Conservation (phyloP, 139 green algal genomes). For the Trebouxia sp. region DNA sequence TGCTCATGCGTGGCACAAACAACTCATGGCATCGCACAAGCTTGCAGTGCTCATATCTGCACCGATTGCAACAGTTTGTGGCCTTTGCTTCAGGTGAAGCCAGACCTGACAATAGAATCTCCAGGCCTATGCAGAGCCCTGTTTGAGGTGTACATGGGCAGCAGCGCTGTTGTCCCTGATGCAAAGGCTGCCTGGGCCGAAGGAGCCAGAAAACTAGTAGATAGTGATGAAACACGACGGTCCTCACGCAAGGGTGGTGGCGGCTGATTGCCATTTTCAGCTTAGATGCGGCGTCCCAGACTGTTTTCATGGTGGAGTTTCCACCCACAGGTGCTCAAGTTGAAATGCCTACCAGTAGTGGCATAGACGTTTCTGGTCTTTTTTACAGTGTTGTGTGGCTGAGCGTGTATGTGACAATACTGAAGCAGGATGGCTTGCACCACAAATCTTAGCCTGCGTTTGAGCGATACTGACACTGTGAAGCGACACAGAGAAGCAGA, state of each 20-base stretch:
- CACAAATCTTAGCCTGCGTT: too few species aligned
- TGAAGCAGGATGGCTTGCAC: too few species aligned
- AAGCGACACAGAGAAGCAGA: too few species aligned
- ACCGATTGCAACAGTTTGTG: neutral
- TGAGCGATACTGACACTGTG: too few species aligned
- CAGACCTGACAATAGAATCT: constrained; percentile 63
- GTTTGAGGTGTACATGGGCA: constrained; percentile 79
- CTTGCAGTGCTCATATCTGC: neutral
- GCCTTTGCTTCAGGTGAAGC: constrained; percentile 34
- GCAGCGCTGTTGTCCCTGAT: constrained; percentile 49
- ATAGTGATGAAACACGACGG: constrained; percentile 64
- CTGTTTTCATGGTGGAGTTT: too few species aligned
- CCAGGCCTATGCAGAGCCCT: constrained; percentile 65
- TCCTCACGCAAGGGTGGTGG: constrained; percentile 35
- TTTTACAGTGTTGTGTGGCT: too few species aligned
- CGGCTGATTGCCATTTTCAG: too few species aligned
- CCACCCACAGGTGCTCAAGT: too few species aligned
- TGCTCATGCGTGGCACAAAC: neutral
- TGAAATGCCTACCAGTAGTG: too few species aligned
- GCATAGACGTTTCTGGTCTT: too few species aligned
- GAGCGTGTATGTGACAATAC: too few species aligned
- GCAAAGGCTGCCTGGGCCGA: constrained; percentile 51
- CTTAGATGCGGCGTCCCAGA: too few species aligned
- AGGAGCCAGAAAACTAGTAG: constrained; percentile 62
- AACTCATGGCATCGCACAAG: neutral